phyloP scores from a whole-genome alignment of 2,329 filamentous ascomycete species.

The Berkeleyomyces basicola region DNA sequence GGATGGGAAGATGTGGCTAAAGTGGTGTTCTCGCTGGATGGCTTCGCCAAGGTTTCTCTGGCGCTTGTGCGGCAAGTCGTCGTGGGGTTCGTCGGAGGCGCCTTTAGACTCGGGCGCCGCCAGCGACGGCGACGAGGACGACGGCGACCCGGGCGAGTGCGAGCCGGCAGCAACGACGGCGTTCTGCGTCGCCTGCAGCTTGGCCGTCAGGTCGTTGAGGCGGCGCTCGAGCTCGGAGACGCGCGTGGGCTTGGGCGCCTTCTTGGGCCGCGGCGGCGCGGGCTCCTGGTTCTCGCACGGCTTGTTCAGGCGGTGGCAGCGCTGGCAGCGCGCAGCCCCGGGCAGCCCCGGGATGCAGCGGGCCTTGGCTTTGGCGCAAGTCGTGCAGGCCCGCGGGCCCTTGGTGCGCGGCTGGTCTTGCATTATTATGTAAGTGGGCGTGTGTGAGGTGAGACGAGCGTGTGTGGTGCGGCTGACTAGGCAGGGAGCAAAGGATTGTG shows the following conservation, averaged over 20 bases:
- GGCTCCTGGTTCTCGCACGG: conserved; percentile 30
- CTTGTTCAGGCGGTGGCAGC: conserved; percentile 32
- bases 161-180: background rate
- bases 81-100: background rate
- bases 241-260: conserved; percentile 29
- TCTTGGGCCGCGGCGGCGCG: conserved; percentile 31
- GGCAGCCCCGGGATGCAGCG: conserved; percentile 29
- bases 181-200: conserved; percentile 18
- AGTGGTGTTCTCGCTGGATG: background rate
- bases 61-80: background rate
- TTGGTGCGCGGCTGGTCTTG: conserved; percentile 17
- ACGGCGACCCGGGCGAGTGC: background rate
- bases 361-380: conserved; percentile 36
- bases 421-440: background rate
- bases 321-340: conserved; percentile 28
- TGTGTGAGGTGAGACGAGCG: background rate
- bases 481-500: background rate
- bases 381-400: conserved; percentile 33
- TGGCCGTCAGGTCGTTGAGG: conserved; percentile 31
- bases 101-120: background rate
- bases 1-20: conserved; percentile 4
- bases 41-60: background rate
- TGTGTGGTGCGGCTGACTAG: background rate
- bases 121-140: background rate
- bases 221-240: conserved; percentile 35